Base-by-base conservation (phyloP, 1,284 basidiomycete genomes). In the Sporisorium iseilematis-ciliati region DNA sequence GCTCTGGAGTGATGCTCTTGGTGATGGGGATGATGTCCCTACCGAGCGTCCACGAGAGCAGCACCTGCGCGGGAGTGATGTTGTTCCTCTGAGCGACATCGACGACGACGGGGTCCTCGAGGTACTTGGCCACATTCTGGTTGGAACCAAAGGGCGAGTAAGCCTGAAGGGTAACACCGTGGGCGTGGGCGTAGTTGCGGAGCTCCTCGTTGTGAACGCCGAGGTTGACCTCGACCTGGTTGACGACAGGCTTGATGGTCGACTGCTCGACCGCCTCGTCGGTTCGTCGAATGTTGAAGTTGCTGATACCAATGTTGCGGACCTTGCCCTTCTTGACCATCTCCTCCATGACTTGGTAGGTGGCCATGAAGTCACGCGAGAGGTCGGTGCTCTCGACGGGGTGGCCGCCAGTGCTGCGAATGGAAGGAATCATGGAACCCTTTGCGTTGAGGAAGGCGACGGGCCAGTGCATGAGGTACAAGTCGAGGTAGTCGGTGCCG, bases 401-500 rank as follows among this genome's bases (percentile, higher is more conserved):
- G 76, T 87, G 65, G 23, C 79, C 79, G 38, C 65, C 71, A 10
- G 75, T 74, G 57, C 69, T 73, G 49, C 76, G 75, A 54, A 81
- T 62, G 21, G 79, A 77, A 40, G 63, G 41, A 35, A 81, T 57
- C 65, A 74, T 75, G 33, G 78, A 65, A 23, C 70, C 70, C 52
- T 75, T 80, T n/a, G 79, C 52, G 58, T 81, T 81, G 65, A 77
- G 57, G 68, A 81, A 81, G 18, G 79, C 79, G 14, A 81, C 79
- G 21, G 79, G 79, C 91, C 90, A 93, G 87, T 94, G 92, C 90
- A 94, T 91, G 63, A 95, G 88, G 84, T 91, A 92, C 59, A 95
- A 88, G 85, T 95, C 92, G 64, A 94, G 88, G 86, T 94, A 93
- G 51, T 89, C 88, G 2, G 91, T 89, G 58, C 89, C 89, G 45